Percentiles rank a stretch among this genome's conserved stretches.
These are phyloP conservation scores for Ceratocystis alfenasii DNA, from an alignment of 2,329 filamentous ascomycete genomes.

Conservation along the genomic window DNA sequence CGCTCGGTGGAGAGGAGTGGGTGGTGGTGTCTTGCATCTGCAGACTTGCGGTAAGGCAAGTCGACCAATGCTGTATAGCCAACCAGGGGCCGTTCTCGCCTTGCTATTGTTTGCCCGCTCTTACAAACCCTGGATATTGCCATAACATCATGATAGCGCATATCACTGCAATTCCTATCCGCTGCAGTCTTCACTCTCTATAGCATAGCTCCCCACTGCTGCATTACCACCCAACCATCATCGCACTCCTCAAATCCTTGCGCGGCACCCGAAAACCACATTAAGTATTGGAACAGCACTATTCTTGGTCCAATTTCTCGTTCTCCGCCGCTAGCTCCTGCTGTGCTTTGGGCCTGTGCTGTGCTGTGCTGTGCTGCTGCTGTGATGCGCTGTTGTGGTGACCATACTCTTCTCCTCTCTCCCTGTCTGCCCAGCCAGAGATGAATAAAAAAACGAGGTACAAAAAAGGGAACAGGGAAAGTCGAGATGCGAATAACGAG, in stretches of 20 bases:
- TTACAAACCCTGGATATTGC: too few species aligned
- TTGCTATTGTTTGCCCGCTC: neutral
- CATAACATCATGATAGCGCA: too few species aligned
- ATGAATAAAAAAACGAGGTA: neutral
- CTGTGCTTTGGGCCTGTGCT: constrained; percentile 7
- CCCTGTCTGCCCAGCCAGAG: neutral
- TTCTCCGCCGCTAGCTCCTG: neutral
- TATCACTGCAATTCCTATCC: too few species aligned
- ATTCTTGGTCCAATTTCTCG: constrained; percentile 2
- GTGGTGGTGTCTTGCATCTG: neutral
- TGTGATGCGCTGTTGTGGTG: neutral
- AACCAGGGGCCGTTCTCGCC: neutral
- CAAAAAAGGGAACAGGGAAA: neutral
- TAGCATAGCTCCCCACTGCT: neutral
- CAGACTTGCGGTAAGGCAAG: neutral
- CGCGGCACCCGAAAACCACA: neutral
- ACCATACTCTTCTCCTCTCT: neutral
- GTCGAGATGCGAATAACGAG: neutral
- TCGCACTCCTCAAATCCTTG: neutral
- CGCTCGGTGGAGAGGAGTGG: neutral
- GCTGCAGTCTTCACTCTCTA: neutral
- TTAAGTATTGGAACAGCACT: neutral
- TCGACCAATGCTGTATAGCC: neutral
- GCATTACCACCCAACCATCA: neutral
- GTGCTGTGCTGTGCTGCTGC: neutral